phyloP scores from a whole-genome alignment of 257 asterid genomes.

The Avicennia marina region DNA sequence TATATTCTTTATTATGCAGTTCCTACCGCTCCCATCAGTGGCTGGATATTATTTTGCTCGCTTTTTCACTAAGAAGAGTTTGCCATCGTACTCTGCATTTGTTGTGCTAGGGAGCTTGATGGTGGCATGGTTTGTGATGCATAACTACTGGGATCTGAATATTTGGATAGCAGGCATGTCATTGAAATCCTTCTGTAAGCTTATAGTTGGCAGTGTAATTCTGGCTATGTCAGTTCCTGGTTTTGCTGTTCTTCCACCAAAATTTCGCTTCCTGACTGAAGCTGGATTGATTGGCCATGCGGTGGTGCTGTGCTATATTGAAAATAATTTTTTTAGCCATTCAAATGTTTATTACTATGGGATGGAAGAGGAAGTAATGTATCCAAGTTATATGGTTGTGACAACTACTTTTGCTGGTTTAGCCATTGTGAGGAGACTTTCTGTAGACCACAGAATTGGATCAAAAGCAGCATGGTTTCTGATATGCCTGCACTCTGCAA shows the following conservation, averaged over 20 bases:
- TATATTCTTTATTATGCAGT: slow-evolving; percentile 50
- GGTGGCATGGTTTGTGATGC: slow-evolving; percentile 96
- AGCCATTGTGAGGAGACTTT: slow-evolving; percentile 90
- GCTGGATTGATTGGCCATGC: slow-evolving; percentile 86
- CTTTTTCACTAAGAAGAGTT: slow-evolving; percentile 85
- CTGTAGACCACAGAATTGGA: slow-evolving; percentile 69
- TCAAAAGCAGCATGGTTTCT: slow-evolving; percentile 91
- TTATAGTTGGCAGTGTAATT: slow-evolving; percentile 81
- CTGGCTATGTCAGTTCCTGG: slow-evolving; percentile 95
- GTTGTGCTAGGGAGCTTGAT: slow-evolving; percentile 90
- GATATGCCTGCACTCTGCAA: slow-evolving; percentile 77
- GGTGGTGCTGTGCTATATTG: slow-evolving; percentile 78
- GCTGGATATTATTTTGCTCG: slow-evolving; percentile 97
- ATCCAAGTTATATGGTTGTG: slow-evolving; percentile 96
- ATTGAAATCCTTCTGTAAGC: slow-evolving; percentile 91
- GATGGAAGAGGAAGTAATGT: slow-evolving; percentile 93
- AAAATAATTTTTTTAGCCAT: slow-evolving; percentile 77
- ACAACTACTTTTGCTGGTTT: slow-evolving; percentile 83
- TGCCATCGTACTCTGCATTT: slow-evolving; percentile 78
- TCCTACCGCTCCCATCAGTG: slow-evolving; percentile 83
- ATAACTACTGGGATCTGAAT: slow-evolving; percentile 95
- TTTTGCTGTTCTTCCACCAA: slow-evolving; percentile 82
- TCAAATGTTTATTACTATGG: slow-evolving; percentile 91
- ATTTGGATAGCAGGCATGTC: slow-evolving; percentile 99
- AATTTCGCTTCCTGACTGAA: slow-evolving; percentile 67